Evolutionary conservation across 2,329 filamentous ascomycete species (phyloP).

Genomic region (Pyricularia grisea): DNA sequence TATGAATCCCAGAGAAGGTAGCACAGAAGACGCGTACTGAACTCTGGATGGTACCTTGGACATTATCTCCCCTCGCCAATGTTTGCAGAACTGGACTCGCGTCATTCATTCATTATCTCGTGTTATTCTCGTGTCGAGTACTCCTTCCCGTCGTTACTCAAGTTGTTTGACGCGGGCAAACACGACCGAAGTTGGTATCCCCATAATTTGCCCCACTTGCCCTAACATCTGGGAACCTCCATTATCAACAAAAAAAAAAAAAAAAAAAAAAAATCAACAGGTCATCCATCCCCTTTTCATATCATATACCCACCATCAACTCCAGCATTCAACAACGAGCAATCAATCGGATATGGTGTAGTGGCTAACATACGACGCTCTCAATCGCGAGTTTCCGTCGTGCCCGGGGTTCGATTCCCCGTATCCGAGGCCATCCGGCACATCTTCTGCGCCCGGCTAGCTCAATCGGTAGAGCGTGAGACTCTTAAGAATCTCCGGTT

Average conservation of each 20-base stretch:
- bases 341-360: not conserved
- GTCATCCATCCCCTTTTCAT: not conserved
- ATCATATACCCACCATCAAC: not conserved
- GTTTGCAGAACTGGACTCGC: not conserved
- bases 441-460: conserved; percentile 40
- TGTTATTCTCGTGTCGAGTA: not conserved
- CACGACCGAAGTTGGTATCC: not conserved
- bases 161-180: not conserved
- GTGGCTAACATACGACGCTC: conserved; percentile 1
- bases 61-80: not conserved
- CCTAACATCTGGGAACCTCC: not conserved
- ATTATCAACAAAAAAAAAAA: no score
- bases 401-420: conserved; percentile 1
- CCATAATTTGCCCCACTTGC: not conserved
- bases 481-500: conserved; percentile 38
- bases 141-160: not conserved
- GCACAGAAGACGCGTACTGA: no score
- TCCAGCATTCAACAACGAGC: not conserved
- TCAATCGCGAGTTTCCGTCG: not conserved
- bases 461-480: conserved; percentile 67
- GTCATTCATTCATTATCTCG: not conserved
- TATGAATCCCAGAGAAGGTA: no score
- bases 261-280: no score
- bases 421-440: not conserved
- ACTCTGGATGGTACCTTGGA: not conserved